Evolutionary conservation across 2,329 filamentous ascomycete species (phyloP).

Genomic region (Claviceps pazoutovae): DNA sequence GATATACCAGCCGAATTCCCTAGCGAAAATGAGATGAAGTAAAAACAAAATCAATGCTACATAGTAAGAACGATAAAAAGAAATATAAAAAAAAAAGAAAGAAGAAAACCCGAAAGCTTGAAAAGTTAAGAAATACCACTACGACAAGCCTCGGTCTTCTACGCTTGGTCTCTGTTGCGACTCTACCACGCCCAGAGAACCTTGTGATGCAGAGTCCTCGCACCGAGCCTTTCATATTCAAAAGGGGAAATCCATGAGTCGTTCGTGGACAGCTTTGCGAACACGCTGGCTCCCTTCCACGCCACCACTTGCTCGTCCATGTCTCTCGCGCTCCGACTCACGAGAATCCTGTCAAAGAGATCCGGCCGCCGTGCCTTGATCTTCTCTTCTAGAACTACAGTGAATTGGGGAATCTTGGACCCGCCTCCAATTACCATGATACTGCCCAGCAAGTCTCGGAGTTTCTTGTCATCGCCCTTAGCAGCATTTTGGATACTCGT

Average conservation of each 20-base stretch:
- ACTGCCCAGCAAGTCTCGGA: constrained; percentile 74
- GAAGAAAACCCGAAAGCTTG: no score
- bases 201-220: constrained; percentile 74
- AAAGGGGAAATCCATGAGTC: constrained; percentile 84
- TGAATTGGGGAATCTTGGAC: constrained; percentile 66
- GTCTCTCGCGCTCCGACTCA: constrained; percentile 66
- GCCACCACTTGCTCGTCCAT: constrained; percentile 94
- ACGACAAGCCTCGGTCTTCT: not conserved
- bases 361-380: constrained; percentile 54
- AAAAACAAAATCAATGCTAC: not conserved
- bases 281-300: constrained; percentile 97
- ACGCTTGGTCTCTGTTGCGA: constrained; percentile 4
- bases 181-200: constrained; percentile 47
- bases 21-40: not conserved
- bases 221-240: constrained; percentile 79
- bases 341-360: constrained; percentile 44
- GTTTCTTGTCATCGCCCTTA: constrained; percentile 80
- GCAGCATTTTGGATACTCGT: constrained; percentile 80
- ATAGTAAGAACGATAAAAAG: not conserved
- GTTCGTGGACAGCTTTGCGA: constrained; percentile 81
- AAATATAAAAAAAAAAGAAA: not conserved
- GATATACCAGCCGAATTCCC: not conserved
- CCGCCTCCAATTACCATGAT: constrained; percentile 88
- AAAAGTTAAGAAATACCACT: not conserved
- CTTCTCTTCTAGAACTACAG: constrained; percentile 68